Conservation (phyloP, 139 green algal species). For the Helicosporidium sp. region DNA sequence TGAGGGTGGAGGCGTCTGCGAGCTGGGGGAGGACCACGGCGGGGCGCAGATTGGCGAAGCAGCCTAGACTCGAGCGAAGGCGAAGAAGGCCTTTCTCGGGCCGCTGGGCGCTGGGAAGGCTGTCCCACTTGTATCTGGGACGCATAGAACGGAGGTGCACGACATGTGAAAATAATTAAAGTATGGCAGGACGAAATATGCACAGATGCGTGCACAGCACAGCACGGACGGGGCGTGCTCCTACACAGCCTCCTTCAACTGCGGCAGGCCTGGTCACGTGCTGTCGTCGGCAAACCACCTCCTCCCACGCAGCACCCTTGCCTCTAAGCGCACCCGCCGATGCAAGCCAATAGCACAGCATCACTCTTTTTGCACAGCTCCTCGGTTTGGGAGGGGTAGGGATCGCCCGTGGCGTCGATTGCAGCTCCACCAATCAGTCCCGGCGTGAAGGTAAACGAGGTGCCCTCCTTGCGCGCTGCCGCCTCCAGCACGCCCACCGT, state of each 20-base stretch:
- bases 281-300: background rate
- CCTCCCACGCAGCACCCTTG: background rate
- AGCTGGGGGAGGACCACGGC: conserved; percentile 80
- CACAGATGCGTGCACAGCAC: background rate
- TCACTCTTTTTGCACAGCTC: conserved; percentile 61
- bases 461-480: conserved; percentile 40
- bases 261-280: background rate
- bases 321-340: conserved; percentile 57
- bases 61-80: conserved; percentile 68
- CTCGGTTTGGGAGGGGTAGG: conserved; percentile 71
- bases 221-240: background rate
- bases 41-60: conserved; percentile 92
- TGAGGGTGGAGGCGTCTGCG: conserved; percentile 78
- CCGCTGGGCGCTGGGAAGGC: conserved; percentile 45
- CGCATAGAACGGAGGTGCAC: background rate
- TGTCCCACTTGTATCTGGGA: conserved; percentile 95
- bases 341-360: conserved; percentile 78
- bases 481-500: conserved; percentile 52
- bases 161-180: background rate
- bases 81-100: conserved; percentile 82
- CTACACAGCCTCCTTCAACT: background rate
- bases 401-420: conserved; percentile 71
- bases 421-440: conserved; percentile 80
- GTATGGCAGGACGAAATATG: background rate
- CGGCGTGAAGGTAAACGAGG: conserved; percentile 61